Percentiles rank a stretch among this genome's conserved stretches.
phyloP scores from a whole-genome alignment of 129 eudicot genomes.

The Flaveria robusta region DNA sequence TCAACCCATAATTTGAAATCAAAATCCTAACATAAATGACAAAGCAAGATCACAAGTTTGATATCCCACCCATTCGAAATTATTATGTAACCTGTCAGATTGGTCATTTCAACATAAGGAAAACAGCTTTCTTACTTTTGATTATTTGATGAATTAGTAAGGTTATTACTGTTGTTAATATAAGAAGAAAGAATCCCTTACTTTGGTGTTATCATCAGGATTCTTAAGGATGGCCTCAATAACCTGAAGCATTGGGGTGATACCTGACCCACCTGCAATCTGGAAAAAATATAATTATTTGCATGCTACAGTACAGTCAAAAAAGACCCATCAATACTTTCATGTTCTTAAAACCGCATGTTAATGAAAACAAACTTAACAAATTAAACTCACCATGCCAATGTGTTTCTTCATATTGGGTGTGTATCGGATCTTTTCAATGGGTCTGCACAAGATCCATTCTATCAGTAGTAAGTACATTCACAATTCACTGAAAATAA shows the following conservation, averaged over 20 bases:
- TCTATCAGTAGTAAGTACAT: constrained; percentile 25
- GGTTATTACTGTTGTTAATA: neutral
- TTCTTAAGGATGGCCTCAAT: constrained; percentile 87
- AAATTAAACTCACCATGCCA: constrained; percentile 76
- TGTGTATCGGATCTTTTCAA: constrained; percentile 83
- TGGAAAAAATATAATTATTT: constrained; percentile 27
- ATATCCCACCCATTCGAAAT: too few species aligned
- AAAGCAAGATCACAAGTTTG: too few species aligned
- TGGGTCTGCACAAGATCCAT: constrained; percentile 65
- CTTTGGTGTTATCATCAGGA: constrained; percentile 96
- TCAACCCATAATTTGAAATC: neutral
- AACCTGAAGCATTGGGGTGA: constrained; percentile 98
- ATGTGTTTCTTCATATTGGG: constrained; percentile 99
- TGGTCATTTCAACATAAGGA: neutral
- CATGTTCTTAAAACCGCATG: neutral
- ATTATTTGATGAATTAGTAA: neutral
- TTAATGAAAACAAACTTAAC: neutral
- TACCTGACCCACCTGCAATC: constrained; percentile 98
- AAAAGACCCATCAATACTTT: constrained; percentile 8
- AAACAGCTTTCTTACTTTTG: neutral
- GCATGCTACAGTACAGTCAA: neutral
- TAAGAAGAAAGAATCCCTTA: constrained; percentile 25
- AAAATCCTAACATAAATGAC: neutral
- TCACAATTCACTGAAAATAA: neutral
- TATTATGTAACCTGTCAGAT: neutral